Conservation (phyloP, 2,329 filamentous ascomycete species). For the Diaporthe longicolla region DNA sequence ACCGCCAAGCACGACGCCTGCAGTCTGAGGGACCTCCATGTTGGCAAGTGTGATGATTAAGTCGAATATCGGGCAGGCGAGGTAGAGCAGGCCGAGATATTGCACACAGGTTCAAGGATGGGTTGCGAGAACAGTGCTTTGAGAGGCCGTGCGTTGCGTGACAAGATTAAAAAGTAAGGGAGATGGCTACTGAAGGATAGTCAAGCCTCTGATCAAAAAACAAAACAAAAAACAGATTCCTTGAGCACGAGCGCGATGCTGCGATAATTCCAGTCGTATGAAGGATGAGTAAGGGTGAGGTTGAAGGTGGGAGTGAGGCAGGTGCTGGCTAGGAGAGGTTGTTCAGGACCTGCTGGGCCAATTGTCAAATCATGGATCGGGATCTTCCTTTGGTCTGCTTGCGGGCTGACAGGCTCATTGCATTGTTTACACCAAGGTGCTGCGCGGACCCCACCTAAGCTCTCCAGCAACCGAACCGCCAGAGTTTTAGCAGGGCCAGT, state of each 20-base stretch:
- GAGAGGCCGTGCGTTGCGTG: neutral
- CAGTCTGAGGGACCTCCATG: constrained; percentile 74
- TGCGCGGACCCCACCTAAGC: constrained; percentile 36
- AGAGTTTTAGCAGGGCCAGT: constrained; percentile 29
- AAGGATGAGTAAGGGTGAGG: constrained; percentile 4
- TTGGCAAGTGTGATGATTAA: constrained; percentile 43
- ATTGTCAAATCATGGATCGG: constrained; percentile 30
- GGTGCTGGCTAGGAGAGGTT: constrained; percentile 9
- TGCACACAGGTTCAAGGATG: neutral
- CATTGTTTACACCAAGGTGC: constrained; percentile 41
- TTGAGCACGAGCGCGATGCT: constrained; percentile 11
- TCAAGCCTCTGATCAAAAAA: constrained; percentile 22
- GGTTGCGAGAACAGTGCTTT: constrained; percentile 15
- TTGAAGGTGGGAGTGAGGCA: neutral
- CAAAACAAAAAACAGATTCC: constrained; percentile 7
- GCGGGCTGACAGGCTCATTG: constrained; percentile 34
- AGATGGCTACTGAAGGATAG: constrained; percentile 25
- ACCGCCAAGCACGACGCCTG: constrained; percentile 70
- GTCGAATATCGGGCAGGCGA: neutral
- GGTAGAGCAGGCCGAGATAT: constrained; percentile 15
- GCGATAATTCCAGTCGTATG: constrained; percentile 7
- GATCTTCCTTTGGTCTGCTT: constrained; percentile 14
- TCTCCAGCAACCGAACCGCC: constrained; percentile 41
- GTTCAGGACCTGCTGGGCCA: constrained; percentile 14
- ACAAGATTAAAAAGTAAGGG: constrained; percentile 11